A percentile compares a stretch with the other conserved stretches of the same genome.
Conservation (phyloP, 306 rosid species). For the Medicago ruthenica region DNA sequence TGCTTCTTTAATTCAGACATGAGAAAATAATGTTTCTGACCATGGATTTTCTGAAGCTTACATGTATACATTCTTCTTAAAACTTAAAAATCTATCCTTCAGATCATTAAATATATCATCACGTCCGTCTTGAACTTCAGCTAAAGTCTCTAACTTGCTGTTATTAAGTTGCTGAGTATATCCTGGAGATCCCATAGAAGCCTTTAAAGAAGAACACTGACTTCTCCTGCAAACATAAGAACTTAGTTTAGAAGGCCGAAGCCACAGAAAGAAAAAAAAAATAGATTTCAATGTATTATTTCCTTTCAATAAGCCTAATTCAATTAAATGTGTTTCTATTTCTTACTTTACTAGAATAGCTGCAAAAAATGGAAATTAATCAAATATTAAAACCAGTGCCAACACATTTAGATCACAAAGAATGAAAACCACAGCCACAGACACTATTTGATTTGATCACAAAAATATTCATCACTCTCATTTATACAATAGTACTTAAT, state of each 20-base stretch:
- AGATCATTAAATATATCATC: slow-evolving; percentile 66
- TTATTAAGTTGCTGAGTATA: slow-evolving; percentile 57
- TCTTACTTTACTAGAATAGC: slow-evolving; percentile 44
- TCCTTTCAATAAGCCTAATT: slow-evolving; percentile 31
- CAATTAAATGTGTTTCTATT: slow-evolving; percentile 39
- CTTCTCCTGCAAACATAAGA: slow-evolving; percentile 55
- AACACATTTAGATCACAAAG: slow-evolving; percentile 1
- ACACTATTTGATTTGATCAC: background rate
- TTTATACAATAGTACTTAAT: background rate
- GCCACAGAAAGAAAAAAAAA: background rate
- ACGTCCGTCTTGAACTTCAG: slow-evolving; percentile 51
- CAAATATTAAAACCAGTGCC: slow-evolving; percentile 39
- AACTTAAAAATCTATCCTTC: slow-evolving; percentile 76
- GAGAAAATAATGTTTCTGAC: background rate
- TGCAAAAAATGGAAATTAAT: slow-evolving; percentile 43
- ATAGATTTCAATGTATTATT: background rate
- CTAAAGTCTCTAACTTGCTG: slow-evolving; percentile 45
- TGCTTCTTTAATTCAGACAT: slow-evolving; percentile 23
- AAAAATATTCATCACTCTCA: slow-evolving; percentile 27
- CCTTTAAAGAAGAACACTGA: slow-evolving; percentile 59
- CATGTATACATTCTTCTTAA: slow-evolving; percentile 74
- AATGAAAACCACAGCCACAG: slow-evolving; percentile 20
- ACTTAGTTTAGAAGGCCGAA: background rate
- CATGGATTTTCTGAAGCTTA: slow-evolving; percentile 51
- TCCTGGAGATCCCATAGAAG: slow-evolving; percentile 65